Evolutionary conservation across 108 stramenopile species (phyloP).

Genomic region (Ochromonas danica): DNA sequence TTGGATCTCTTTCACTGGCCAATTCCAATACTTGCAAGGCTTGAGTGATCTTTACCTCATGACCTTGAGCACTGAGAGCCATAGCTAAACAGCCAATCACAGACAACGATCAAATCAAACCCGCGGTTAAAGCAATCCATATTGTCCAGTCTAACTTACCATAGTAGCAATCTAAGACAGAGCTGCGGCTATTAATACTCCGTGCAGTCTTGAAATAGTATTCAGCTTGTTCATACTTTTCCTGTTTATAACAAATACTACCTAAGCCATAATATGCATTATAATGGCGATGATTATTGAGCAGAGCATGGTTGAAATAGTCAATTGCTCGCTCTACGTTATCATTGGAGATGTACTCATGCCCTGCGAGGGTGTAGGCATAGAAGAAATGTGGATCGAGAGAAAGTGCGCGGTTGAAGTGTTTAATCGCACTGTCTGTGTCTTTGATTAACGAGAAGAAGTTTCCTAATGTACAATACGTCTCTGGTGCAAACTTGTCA

Average conservation of each 20-base stretch:
- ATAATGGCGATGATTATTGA: conserved; percentile 68
- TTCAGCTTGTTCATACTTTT: conserved; percentile 90
- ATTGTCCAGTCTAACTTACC: no score
- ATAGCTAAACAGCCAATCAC: no score
- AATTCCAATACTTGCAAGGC: conserved; percentile 79
- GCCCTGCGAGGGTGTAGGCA: conserved; percentile 89
- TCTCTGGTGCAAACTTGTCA: conserved; percentile 77
- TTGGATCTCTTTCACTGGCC: conserved; percentile 75
- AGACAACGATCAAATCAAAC: conserved; percentile 40
- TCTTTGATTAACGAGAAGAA: conserved; percentile 96
- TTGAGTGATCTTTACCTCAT: conserved; percentile 41
- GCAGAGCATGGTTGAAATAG: conserved; percentile 81
- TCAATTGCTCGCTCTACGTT: conserved; percentile 85
- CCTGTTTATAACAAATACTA: conserved; percentile 90
- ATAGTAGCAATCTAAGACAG: conserved; percentile 82
- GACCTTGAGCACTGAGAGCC: neutral
- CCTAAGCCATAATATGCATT: conserved; percentile 89
- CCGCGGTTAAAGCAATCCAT: conserved; percentile 83
- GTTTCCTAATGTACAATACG: conserved; percentile 95
- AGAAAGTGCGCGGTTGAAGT: conserved; percentile 84
- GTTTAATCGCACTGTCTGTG: conserved; percentile 86
- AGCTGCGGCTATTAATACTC: conserved; percentile 76
- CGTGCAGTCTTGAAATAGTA: conserved; percentile 88
- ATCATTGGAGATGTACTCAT: conserved; percentile 94
- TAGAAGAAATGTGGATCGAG: conserved; percentile 85